Base-by-base conservation (phyloP, 2,329 filamentous ascomycete genomes). In the Nothophaeocryptopus gaeumannii region DNA sequence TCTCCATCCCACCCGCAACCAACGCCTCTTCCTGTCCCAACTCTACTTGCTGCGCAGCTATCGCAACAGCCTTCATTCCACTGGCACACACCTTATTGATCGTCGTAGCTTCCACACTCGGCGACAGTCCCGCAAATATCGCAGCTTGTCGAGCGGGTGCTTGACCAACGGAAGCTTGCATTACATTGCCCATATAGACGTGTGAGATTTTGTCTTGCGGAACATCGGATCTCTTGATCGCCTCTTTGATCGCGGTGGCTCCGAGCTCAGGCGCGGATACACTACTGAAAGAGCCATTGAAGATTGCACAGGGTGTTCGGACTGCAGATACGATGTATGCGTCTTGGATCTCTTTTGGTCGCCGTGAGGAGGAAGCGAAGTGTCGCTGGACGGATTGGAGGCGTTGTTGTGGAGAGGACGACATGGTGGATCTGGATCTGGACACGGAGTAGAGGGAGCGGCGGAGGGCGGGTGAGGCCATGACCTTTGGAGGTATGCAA, bases 1-100 rank as follows among this genome's bases (percentile, higher is more conserved):
- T 96, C 75, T 99, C 93, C 88, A 99, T 96, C 46, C 93, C 93
- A 55, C 93, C 93, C 1, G 93, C 93, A 7, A 97, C 79, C 68
- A 95, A 88, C 0, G 88, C 91, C 64, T 95, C 88, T 12, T 89
- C 82, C 8, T 95, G 79, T 5, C 93, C 92, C 9, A 99, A 81
- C 72, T 96, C 89, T 62, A 97, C 96, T 66, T 95, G 93, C 66
- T 96, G 89, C 1, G 92, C 92, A 1, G 92, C 93, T 38, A 97
- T 80, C 15, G 81, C 84, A 4, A 97, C 90, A 1, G 93, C 88
- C 72, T 99, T 99, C 58, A 99, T 77, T 5, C 93, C 93, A 0
- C 91, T 96, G 3, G 93, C 87, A 75, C 93, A 99, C 53, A 99
- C 93, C 74, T 99, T 99, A 79, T 99, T 99, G 72, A 99, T 85